Percentiles rank a stretch among this genome's conserved stretches.
These are phyloP conservation scores for Neospora caninum DNA, from an alignment of 169 alveolate species.

Conservation along the genomic window DNA sequence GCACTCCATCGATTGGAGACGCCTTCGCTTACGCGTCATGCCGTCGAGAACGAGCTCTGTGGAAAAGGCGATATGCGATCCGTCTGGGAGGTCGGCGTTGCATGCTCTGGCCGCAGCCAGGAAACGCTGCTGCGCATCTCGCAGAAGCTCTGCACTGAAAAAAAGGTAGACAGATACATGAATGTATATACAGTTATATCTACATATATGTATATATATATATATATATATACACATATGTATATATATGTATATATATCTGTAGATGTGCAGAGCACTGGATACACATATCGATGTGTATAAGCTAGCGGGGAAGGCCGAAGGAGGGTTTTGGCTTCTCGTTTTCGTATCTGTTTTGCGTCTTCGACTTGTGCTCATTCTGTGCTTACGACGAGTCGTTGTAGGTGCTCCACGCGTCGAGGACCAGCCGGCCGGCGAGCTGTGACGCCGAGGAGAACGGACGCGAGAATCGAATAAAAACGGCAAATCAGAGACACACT, in stretches of 20 bases:
- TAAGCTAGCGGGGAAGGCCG: too few species aligned
- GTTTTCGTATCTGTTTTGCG: too few species aligned
- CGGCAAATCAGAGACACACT: background rate
- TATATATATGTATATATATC: too few species aligned
- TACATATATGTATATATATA: too few species aligned
- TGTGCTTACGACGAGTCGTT: background rate
- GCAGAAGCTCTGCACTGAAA: background rate
- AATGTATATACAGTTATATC: too few species aligned
- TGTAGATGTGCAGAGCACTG: too few species aligned
- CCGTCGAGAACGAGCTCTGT: constrained; percentile 14
- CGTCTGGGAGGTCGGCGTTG: background rate
- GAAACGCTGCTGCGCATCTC: background rate
- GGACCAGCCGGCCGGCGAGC: background rate
- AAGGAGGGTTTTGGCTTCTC: too few species aligned
- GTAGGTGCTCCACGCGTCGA: background rate
- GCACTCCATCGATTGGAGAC: too few species aligned
- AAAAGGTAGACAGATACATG: background rate
- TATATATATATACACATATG: too few species aligned
- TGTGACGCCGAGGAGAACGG: background rate
- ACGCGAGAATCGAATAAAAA: background rate
- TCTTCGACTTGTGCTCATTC: too few species aligned
- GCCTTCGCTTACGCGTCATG: background rate
- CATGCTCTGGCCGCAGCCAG: background rate
- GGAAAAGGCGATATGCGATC: background rate
- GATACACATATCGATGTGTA: too few species aligned